Conservation (phyloP, 108 stramenopile genomes). For the Licmophora abbreviata region DNA sequence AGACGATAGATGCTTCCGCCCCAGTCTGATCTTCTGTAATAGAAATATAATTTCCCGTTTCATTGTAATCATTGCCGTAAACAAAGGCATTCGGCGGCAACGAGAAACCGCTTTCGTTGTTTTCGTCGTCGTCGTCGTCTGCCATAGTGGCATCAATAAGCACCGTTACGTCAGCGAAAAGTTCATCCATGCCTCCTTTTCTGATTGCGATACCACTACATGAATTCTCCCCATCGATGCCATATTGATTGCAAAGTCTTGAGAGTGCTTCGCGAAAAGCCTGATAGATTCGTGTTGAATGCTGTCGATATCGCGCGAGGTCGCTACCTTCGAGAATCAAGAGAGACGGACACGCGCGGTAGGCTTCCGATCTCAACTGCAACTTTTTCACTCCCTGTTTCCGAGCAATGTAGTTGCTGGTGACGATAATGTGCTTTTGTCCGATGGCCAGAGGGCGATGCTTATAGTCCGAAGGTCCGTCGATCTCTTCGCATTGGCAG, state of each 20-base stretch:
- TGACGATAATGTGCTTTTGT: slow-evolving; percentile 63
- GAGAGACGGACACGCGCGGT: slow-evolving; percentile 32
- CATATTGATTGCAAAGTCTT: slow-evolving; percentile 3
- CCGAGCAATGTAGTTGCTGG: slow-evolving; percentile 51
- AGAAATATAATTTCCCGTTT: neutral
- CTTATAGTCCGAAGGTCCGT: slow-evolving; percentile 6
- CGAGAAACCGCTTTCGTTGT: neutral
- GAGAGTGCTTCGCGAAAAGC: slow-evolving; percentile 31
- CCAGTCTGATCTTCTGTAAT: slow-evolving; percentile 46
- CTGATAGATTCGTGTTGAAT: slow-evolving; percentile 31
- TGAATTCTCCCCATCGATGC: neutral
- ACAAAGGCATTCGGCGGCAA: slow-evolving; percentile 11
- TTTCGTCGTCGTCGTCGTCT: neutral
- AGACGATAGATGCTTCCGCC: slow-evolving; percentile 6
- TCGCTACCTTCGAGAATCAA: slow-evolving; percentile 54
- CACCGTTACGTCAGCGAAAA: slow-evolving; percentile 41
- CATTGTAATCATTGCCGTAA: slow-evolving; percentile 26
- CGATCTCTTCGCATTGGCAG: slow-evolving; percentile 52
- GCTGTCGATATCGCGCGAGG: slow-evolving; percentile 28
- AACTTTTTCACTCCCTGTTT: slow-evolving; percentile 39
- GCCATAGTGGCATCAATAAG: slow-evolving; percentile 11
- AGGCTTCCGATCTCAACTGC: slow-evolving; percentile 21
- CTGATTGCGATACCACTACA: neutral
- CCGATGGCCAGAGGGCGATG: slow-evolving; percentile 43
- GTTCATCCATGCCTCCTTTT: slow-evolving; percentile 48